A percentile compares a stretch with the other conserved stretches of the same genome.
Evolutionary conservation across 179 eudicot genomes (phyloP).

Genomic region (Sideroxylon spinosum): DNA sequence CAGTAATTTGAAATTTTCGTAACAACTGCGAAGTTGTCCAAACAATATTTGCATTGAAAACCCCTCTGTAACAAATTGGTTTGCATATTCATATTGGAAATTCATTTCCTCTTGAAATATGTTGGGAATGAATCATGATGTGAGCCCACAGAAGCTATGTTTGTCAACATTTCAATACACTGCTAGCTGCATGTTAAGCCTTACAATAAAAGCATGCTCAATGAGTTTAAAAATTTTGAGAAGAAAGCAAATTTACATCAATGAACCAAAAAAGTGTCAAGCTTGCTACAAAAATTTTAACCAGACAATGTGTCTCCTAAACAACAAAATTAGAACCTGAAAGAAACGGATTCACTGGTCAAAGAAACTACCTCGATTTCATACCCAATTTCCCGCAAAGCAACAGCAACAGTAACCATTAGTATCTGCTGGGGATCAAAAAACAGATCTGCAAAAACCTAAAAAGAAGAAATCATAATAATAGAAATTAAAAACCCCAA

Average conservation of each 20-base stretch:
- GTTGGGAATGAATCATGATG: not conserved
- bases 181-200: not conserved
- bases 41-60: no score
- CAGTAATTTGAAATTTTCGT: slow-evolving; percentile 3
- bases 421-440: slow-evolving; percentile 74
- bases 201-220: not conserved
- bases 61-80: no score
- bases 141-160: not conserved
- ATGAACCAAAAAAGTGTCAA: not conserved
- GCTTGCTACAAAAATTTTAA: not conserved
- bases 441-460: slow-evolving; percentile 79
- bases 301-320: not conserved
- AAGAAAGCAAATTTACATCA: not conserved
- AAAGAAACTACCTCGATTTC: slow-evolving; percentile 59
- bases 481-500: slow-evolving; percentile 27
- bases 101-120: not conserved
- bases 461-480: slow-evolving; percentile 23
- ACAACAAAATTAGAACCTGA: not conserved
- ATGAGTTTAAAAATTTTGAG: not conserved
- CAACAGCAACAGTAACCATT: slow-evolving; percentile 69
- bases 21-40: no score
- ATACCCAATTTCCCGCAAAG: slow-evolving; percentile 75
- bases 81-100: not conserved
- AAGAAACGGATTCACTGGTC: not conserved
- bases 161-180: not conserved